These are phyloP conservation scores for Pleurostoma richardsiae DNA, from an alignment of 2,329 filamentous ascomycete species.

Conservation along the genomic window DNA sequence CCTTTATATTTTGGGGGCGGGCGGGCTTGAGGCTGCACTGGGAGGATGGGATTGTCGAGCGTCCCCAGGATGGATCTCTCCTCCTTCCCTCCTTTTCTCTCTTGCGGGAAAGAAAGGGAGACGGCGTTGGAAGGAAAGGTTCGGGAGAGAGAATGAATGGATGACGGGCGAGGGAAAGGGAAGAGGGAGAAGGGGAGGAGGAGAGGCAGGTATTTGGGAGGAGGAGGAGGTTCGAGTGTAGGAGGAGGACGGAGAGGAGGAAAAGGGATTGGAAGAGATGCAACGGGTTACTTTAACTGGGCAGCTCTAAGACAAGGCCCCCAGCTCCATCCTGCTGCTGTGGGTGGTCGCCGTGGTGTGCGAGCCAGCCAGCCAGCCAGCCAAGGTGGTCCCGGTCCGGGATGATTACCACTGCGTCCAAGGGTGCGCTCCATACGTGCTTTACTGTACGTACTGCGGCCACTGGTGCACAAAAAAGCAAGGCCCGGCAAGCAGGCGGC, in stretches of 20 bases:
- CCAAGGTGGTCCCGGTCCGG: too few species aligned
- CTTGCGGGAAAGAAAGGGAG: conserved; percentile 18
- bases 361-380: too few species aligned
- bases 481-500: too few species aligned
- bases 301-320: conserved; percentile 2
- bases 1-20: conserved; percentile 16
- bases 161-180: conserved; percentile 28
- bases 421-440: too few species aligned
- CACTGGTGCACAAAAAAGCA: too few species aligned
- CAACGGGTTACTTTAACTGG: conserved; percentile 24
- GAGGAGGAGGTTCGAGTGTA: conserved; percentile 21
- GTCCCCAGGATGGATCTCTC: conserved; percentile 17
- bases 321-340: conserved; percentile 4
- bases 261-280: conserved; percentile 49
- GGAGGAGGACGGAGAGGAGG: conserved; percentile 48
- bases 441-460: too few species aligned
- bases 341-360: too few species aligned
- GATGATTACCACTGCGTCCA: too few species aligned
- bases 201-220: conserved; percentile 32
- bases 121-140: conserved; percentile 37
- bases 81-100: conserved; percentile 26
- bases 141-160: conserved; percentile 52
- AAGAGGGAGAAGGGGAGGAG: conserved; percentile 24
- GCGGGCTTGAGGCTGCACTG: conserved; percentile 15
- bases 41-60: conserved; percentile 6